Evolutionary conservation across 257 asterid genomes (phyloP).

Genomic region (Agastache rugosa): DNA sequence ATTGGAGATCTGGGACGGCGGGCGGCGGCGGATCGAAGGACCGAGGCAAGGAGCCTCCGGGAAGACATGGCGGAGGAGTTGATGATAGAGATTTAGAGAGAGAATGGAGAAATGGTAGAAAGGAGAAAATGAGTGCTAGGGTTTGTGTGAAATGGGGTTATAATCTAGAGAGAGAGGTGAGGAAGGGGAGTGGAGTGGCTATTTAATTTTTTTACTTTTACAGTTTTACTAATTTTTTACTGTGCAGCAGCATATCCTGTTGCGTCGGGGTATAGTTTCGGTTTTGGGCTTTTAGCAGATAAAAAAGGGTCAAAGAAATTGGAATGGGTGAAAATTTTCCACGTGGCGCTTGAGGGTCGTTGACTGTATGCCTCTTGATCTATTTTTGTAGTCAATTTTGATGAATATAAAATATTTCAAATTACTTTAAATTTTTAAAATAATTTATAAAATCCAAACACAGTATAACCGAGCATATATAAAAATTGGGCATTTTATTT

Average conservation of each 20-base stretch:
- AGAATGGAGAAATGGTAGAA: slow-evolving; percentile 6
- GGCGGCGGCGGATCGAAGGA: slow-evolving; percentile 53
- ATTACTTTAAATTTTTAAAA: not conserved
- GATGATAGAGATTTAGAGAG: slow-evolving; percentile 34
- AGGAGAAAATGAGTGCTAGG: slow-evolving; percentile 35
- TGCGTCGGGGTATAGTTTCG: slow-evolving; percentile 40
- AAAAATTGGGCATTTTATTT: not conserved
- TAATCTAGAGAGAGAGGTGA: slow-evolving; percentile 41
- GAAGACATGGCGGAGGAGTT: slow-evolving; percentile 49
- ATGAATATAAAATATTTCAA: not conserved
- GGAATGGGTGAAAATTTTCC: not conserved
- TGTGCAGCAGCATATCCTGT: slow-evolving; percentile 31
- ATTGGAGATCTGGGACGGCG: slow-evolving; percentile 56
- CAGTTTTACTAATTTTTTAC: slow-evolving; percentile 6
- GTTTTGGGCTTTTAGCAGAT: slow-evolving; percentile 27
- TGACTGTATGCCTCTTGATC: slow-evolving; percentile 11
- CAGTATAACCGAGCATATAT: not conserved
- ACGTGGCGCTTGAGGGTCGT: slow-evolving; percentile 24
- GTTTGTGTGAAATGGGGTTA: slow-evolving; percentile 41
- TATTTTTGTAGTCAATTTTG: not conserved
- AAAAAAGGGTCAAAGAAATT: slow-evolving; percentile 25
- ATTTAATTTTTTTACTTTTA: slow-evolving; percentile 12
- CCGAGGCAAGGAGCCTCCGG: slow-evolving; percentile 60
- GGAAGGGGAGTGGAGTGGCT: not conserved
- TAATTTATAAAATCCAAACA: not conserved